These are phyloP conservation scores for Isabelozyma pseudorhagii DNA, from an alignment of 805 yeast species.

Conservation along the genomic window DNA sequence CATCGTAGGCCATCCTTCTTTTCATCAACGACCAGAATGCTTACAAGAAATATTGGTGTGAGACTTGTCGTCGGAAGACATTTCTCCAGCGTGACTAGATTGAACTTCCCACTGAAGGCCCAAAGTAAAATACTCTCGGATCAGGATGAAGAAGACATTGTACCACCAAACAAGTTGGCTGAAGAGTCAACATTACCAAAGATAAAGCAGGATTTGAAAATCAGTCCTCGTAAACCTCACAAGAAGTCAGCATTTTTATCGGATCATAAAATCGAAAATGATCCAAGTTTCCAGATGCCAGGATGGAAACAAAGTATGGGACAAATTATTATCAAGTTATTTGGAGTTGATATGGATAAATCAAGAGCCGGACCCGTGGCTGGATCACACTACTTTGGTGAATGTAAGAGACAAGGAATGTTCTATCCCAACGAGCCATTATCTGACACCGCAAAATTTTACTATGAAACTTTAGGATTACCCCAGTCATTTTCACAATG, in stretches of 20 bases:
- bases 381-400: slow-evolving; percentile 81
- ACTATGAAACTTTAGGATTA: slow-evolving; percentile 77
- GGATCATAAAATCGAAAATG: slow-evolving; percentile 33
- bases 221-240: slow-evolving; percentile 32
- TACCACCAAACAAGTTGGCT: slow-evolving; percentile 35
- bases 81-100: not conserved
- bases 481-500: slow-evolving; percentile 92
- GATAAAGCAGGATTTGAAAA: slow-evolving; percentile 31
- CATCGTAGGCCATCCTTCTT: not conserved
- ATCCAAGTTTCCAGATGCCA: slow-evolving; percentile 34
- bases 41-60: not conserved
- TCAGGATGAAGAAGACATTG: slow-evolving; percentile 3
- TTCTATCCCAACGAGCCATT: slow-evolving; percentile 72
- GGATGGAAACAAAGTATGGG: slow-evolving; percentile 48
- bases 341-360: slow-evolving; percentile 86
- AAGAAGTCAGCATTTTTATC: slow-evolving; percentile 38
- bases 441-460: slow-evolving; percentile 72
- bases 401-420: slow-evolving; percentile 82
- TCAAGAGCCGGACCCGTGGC: slow-evolving; percentile 93
- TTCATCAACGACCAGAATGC: not conserved
- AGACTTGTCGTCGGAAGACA: not conserved
- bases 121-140: not conserved
- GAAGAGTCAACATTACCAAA: slow-evolving; percentile 38
- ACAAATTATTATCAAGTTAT: slow-evolving; percentile 56
- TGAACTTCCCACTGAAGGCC: not conserved